Conservation (phyloP, 768 basidiomycete genomes). For the Calocybe indica region DNA sequence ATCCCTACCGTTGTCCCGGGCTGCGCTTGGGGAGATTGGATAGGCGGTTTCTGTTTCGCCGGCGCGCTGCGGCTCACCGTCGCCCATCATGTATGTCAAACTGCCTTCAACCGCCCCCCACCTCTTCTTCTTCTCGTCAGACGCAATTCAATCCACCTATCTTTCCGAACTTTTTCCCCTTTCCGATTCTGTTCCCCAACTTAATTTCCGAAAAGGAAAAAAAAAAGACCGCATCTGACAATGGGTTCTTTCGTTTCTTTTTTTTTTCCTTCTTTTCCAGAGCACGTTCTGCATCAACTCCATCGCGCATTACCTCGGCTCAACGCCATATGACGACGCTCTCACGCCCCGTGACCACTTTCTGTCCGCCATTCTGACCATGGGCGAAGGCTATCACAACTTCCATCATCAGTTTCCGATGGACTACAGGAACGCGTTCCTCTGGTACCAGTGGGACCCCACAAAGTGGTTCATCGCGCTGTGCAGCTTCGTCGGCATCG, state of each 20-base stretch:
- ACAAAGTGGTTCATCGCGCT: conserved; percentile 92
- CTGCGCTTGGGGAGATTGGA: conserved; percentile 68
- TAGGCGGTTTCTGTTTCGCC: conserved; percentile 72
- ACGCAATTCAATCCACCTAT: neutral
- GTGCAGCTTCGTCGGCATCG: conserved; percentile 59
- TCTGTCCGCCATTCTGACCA: conserved; percentile 75
- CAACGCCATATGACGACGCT: conserved; percentile 76
- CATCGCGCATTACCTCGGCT: conserved; percentile 80
- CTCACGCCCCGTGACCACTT: conserved; percentile 75
- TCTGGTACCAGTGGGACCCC: conserved; percentile 86
- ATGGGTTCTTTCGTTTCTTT: neutral
- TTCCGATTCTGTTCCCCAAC: neutral
- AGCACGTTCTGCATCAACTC: conserved; percentile 90
- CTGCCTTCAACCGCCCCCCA: too few species aligned
- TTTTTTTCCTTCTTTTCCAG: conserved; percentile 23
- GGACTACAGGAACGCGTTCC: conserved; percentile 76
- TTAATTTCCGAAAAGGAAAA: conserved; percentile 2
- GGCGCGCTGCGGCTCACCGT: conserved; percentile 67
- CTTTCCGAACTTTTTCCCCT: too few species aligned
- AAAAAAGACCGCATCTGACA: too few species aligned
- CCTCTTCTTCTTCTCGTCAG: too few species aligned
- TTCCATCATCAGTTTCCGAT: conserved; percentile 90
- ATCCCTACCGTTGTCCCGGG: conserved; percentile 69
- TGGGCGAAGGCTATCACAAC: conserved; percentile 89
- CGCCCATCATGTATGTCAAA: conserved; percentile 74